Conservation (phyloP, 2,329 filamentous ascomycete species). For the Fusarium aywerte region DNA sequence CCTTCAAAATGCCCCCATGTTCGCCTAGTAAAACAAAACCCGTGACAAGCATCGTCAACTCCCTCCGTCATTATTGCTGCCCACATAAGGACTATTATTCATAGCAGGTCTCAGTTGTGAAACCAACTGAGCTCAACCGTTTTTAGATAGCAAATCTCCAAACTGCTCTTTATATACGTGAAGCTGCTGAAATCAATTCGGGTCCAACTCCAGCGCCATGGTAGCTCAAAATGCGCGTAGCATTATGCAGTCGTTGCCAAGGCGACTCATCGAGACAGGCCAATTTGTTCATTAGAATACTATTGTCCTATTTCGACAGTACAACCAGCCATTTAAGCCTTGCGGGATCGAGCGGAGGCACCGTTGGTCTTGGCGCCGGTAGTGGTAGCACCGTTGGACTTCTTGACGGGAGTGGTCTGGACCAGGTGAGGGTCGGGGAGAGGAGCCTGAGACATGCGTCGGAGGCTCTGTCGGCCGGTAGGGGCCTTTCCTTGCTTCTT, state of each 20-base stretch:
- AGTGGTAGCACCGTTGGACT: slow-evolving; percentile 63
- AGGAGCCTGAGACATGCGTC: slow-evolving; percentile 72
- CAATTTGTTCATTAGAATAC: slow-evolving; percentile 1
- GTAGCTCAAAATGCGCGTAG: slow-evolving; percentile 16
- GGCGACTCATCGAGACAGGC: neutral
- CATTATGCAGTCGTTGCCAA: slow-evolving; percentile 23
- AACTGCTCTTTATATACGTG: slow-evolving; percentile 44
- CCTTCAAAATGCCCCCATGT: slow-evolving; percentile 46
- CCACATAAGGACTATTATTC: slow-evolving; percentile 45
- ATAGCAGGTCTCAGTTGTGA: slow-evolving; percentile 23
- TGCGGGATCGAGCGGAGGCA: slow-evolving; percentile 73
- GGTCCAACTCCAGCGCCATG: slow-evolving; percentile 36
- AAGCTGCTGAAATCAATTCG: slow-evolving; percentile 28
- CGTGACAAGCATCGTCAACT: slow-evolving; percentile 47
- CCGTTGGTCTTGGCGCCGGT: slow-evolving; percentile 69
- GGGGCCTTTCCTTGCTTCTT: slow-evolving; percentile 83
- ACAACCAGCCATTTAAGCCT: slow-evolving; percentile 59
- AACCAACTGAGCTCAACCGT: slow-evolving; percentile 34
- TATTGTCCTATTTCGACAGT: neutral
- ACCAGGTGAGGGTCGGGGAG: slow-evolving; percentile 82
- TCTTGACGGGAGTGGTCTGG: slow-evolving; percentile 59
- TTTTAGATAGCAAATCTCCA: slow-evolving; percentile 40
- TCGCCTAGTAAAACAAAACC: slow-evolving; percentile 47
- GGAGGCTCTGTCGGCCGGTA: slow-evolving; percentile 81
- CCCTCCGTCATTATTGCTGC: slow-evolving; percentile 48